Evolutionary conservation across 1,139 yeast genomes (phyloP), one percentile per base, ranked within the genome.

Genomic region (Geotrichum phurueaensis): DNA sequence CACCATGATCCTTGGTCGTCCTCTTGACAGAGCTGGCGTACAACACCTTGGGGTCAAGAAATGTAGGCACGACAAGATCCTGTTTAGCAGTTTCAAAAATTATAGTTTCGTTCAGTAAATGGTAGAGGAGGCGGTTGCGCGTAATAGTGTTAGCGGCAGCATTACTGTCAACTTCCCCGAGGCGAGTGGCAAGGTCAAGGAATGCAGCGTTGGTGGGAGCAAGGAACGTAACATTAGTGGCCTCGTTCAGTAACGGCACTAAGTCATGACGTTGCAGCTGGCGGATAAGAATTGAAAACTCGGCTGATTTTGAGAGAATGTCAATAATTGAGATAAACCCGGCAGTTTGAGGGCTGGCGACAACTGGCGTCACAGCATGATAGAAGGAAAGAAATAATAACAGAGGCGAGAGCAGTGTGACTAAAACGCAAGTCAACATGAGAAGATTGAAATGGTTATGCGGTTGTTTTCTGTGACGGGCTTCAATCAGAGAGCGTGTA

Each of bases 141-240:
- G 77, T 66, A 56, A 76, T 63, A 39, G 22, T 18, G 20, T 39
- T 39, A 3, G 18, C 20, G 6, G 47, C 47, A 7, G 59, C 56
- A 9, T 59, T 64, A 3, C 61, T 63, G 51, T 71, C 70, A 22
- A 68, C 56, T 25, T 22, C 50, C 36, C n/a, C 31, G 18, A 25
- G 18, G 20, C 22, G 22, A n/a, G 22, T 31, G 15, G 22, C 56
- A 20, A 31, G 29, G 15, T 65, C 68, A 18, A 76, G 78, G 73
- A 88, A 91, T 0, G 97, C 97, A 67, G 87, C 84, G 73, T 92
- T 90, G 22, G 89, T 81, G 0, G 98, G 97, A 0, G 97, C 97
- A 54, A 90, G 72, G 22, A 92, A 75, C 0, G 98, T 90, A 58
- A 86, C 81, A 70, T 91, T 87, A 47, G 78, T 76, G 64, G 87